Base-by-base conservation (phyloP, 1,284 basidiomycete species). In the Mycosarcoma mackinlayi region DNA sequence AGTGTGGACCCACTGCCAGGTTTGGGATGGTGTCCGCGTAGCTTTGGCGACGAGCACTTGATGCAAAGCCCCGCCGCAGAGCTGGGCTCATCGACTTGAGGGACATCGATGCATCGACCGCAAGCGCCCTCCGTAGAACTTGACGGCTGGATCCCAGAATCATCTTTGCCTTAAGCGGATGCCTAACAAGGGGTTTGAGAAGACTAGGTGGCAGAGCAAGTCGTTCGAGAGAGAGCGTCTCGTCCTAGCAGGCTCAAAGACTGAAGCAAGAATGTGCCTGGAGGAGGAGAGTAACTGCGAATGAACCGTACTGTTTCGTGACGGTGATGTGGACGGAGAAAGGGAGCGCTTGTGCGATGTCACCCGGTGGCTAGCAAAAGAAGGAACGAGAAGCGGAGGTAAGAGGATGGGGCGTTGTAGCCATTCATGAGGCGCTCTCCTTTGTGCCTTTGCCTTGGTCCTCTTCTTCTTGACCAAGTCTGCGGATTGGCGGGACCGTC, bases 1-100 rank as follows among this genome's bases (percentile, higher is more conserved):
- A 59, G n/a, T 71, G 56, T 10, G 64, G 55, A 3, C 61, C 73
- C 6, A 57, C 70, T 11, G 59, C 67, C 10, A 77, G 63, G 31
- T 76, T 55, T 14, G 42, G 24, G 14, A 77, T 67, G 13, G 75
- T 77, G 14, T 50, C 33, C 3, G 65, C 27, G 34, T 75, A 75
- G 42, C n/a, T 47, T 5, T 14, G n/a, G 10, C 30, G 63, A 3
- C 28, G 0, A 5, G 18, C 10, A 8, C 28, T 47, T 4, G 48
- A 42, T 27, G 52, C 34, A 10, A 66, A 28, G 18, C 42, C 21
- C 19, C 63, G 56, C 47, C 56, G 52, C n/a, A 21, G 46, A 3
- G 18, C 16, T 0, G 41, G 3, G 3, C 3, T 19, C 13, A n/a
- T 9, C 4, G 21, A 31, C 19, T 8, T 7, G 24, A 8, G 19